Percentiles rank a stretch among this genome's conserved stretches.
phyloP scores from a whole-genome alignment of 2,329 filamentous ascomycete species.

The Echinosphaeria canescens region DNA sequence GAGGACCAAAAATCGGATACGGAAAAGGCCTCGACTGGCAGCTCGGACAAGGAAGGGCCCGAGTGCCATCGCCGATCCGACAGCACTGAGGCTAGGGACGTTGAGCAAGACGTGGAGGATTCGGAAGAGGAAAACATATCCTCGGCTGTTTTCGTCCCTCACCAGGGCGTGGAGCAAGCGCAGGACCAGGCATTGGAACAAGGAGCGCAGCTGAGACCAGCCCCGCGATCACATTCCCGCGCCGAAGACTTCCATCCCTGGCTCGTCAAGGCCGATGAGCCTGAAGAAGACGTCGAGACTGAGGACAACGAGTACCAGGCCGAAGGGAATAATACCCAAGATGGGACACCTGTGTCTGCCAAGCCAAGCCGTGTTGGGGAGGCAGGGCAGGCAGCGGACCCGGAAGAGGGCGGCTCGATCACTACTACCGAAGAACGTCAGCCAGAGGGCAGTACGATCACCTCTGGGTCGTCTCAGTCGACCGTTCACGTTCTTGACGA shows the following conservation, averaged over 20 bases:
- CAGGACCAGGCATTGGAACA: slow-evolving; percentile 6
- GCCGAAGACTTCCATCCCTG: slow-evolving; percentile 23
- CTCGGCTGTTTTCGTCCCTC: slow-evolving; percentile 66
- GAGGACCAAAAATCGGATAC: slow-evolving; percentile 1
- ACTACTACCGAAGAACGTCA: too few species aligned
- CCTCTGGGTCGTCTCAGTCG: too few species aligned
- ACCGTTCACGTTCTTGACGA: too few species aligned
- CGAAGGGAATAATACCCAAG: too few species aligned
- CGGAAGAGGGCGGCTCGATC: slow-evolving; percentile 9
- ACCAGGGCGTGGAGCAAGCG: slow-evolving; percentile 32
- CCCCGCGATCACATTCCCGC: slow-evolving; percentile 5
- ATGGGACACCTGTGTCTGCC: too few species aligned
- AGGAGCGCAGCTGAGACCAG: slow-evolving; percentile 3
- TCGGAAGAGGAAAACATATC: slow-evolving; percentile 72
- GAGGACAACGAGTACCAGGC: too few species aligned
- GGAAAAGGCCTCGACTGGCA: neutral
- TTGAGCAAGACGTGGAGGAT: slow-evolving; percentile 27
- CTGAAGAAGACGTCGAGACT: too few species aligned
- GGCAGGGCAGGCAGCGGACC: too few species aligned
- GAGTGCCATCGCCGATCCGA: neutral
- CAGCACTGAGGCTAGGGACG: slow-evolving; percentile 12
- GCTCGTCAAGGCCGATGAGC: slow-evolving; percentile 35
- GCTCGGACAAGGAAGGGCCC: neutral
- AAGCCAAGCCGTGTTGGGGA: too few species aligned
- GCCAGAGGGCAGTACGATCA: too few species aligned